Percentiles rank a stretch among this genome's conserved stretches.
Evolutionary conservation across 202 grass and related monocot genomes (phyloP).

Genomic region (Schoenoplectus triqueter): DNA sequence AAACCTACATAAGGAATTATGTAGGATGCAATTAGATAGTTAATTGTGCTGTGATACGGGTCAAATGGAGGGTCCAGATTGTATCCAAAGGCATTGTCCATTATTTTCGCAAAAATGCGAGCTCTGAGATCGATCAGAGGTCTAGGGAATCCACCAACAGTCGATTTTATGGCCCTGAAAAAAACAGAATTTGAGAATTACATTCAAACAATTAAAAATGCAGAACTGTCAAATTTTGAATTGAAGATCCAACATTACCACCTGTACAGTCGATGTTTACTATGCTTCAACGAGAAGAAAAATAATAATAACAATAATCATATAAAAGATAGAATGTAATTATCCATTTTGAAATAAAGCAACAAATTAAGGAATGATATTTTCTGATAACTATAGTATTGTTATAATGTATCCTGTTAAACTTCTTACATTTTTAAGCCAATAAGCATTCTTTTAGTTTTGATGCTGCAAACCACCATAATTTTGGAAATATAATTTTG

Average conservation of each 20-base stretch:
- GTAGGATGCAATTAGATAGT: conserved; percentile 89
- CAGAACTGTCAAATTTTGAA: not conserved
- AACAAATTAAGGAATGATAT: not conserved
- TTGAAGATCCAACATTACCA: not conserved
- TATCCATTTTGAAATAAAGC: not conserved
- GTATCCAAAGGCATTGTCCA: conserved; percentile 65
- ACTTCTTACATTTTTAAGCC: too few species aligned
- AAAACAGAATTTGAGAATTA: not conserved
- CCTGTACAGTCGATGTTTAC: too few species aligned
- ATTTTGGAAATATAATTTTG: not conserved
- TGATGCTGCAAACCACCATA: not conserved
- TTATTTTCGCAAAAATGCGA: conserved; percentile 55
- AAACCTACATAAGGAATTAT: conserved; percentile 68
- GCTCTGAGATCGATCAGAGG: conserved; percentile 61
- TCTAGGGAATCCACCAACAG: conserved; percentile 66
- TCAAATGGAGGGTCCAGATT: conserved; percentile 74
- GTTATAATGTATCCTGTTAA: too few species aligned
- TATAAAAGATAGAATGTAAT: too few species aligned
- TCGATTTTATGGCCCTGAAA: conserved; percentile 50
- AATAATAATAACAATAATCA: too few species aligned
- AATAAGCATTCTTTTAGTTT: not conserved
- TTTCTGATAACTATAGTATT: too few species aligned
- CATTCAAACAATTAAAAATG: not conserved
- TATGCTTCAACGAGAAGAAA: too few species aligned
- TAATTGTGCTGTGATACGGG: conserved; percentile 55